phyloP scores from a whole-genome alignment of 306 rosid genomes.

The Sphenostylis stenocarpa region DNA sequence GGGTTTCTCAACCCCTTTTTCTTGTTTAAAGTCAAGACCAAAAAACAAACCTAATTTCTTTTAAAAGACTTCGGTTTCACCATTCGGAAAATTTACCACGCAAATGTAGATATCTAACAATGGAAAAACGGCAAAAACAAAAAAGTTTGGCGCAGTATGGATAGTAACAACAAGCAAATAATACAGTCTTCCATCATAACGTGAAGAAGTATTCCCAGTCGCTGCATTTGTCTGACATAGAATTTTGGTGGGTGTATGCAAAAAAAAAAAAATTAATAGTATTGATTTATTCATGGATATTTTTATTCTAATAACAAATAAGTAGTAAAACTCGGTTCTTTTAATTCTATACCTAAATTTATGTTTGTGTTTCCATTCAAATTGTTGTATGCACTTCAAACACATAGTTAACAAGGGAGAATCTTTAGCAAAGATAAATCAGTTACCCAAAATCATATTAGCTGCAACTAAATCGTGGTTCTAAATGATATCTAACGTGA shows the following conservation, averaged over 20 bases:
- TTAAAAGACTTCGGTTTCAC: not conserved
- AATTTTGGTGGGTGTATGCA: no score
- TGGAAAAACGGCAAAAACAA: not conserved
- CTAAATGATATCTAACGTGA: not conserved
- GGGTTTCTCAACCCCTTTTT: conserved; percentile 1
- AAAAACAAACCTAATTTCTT: not conserved
- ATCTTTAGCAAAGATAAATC: not conserved
- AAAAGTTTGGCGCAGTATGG: not conserved
- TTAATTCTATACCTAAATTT: no score
- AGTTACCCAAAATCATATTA: not conserved
- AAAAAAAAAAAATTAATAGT: no score
- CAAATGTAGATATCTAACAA: not conserved
- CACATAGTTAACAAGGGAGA: no score
- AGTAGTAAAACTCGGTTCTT: no score
- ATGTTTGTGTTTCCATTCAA: no score
- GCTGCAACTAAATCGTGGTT: not conserved
- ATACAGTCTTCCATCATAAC: conserved; percentile 1
- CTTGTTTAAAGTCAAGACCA: not conserved
- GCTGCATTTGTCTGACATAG: no score
- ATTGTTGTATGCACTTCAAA: no score
- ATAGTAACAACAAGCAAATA: not conserved
- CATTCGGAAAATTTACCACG: not conserved
- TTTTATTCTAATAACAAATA: no score
- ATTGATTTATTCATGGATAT: not conserved
- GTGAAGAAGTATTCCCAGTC: not conserved